Evolutionary conservation across 1,284 basidiomycete species (phyloP).

Genomic region (Marasmius tenuissimus): DNA sequence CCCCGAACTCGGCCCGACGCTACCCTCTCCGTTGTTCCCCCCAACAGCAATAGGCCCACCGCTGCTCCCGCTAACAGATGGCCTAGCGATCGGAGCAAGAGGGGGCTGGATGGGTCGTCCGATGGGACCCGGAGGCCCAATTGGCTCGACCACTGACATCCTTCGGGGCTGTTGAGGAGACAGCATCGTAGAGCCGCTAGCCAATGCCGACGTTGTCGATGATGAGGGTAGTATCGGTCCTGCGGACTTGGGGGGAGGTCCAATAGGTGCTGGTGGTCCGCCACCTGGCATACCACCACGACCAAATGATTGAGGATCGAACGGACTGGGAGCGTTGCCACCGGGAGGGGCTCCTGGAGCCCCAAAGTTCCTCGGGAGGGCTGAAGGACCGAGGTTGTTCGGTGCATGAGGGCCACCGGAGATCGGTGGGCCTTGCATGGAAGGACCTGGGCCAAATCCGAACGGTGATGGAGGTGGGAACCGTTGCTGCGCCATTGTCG

Average conservation of each 20-base stretch:
- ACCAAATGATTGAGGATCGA: slow-evolving; percentile 43
- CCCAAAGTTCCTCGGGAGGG: slow-evolving; percentile 51
- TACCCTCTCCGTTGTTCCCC: slow-evolving; percentile 22
- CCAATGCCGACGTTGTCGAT: slow-evolving; percentile 31
- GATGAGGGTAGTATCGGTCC: slow-evolving; percentile 24
- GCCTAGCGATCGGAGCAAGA: slow-evolving; percentile 49
- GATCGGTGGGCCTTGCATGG: slow-evolving; percentile 40
- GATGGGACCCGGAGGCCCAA: slow-evolving; percentile 55
- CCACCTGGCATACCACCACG: slow-evolving; percentile 33
- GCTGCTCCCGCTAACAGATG: slow-evolving; percentile 27
- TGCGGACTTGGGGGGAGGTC: slow-evolving; percentile 47
- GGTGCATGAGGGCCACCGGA: slow-evolving; percentile 22
- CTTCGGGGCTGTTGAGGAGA: slow-evolving; percentile 1
- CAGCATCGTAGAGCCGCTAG: slow-evolving; percentile 23
- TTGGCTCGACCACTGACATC: slow-evolving; percentile 4
- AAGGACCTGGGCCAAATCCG: slow-evolving; percentile 42
- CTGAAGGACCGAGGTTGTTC: slow-evolving; percentile 44
- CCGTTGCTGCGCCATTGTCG: slow-evolving; percentile 39
- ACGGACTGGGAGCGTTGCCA: slow-evolving; percentile 33
- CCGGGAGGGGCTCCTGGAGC: slow-evolving; percentile 18
- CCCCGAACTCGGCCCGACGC: slow-evolving; percentile 50
- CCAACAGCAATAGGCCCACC: neutral
- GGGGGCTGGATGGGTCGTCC: slow-evolving; percentile 66
- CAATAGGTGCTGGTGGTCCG: slow-evolving; percentile 53
- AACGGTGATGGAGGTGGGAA: slow-evolving; percentile 46